Percentiles rank a stretch among this genome's conserved stretches.
These are phyloP conservation scores for Barnettozyma salicaria DNA, from an alignment of 805 yeast genomes.

Conservation along the genomic window DNA sequence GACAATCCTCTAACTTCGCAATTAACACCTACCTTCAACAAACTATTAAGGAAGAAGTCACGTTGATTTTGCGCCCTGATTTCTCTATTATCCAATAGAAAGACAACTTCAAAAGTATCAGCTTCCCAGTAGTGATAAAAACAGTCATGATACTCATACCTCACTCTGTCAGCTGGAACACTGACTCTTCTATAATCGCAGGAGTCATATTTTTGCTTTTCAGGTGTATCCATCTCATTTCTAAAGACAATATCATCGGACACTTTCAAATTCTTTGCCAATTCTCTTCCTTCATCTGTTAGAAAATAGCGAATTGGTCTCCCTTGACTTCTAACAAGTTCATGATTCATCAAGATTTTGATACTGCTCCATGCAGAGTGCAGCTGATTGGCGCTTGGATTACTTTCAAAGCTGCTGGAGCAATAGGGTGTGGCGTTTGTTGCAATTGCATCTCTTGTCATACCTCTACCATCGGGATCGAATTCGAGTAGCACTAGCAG, in stretches of 20 bases:
- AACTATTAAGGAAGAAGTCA: constrained; percentile 56
- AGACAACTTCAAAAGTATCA: constrained; percentile 50
- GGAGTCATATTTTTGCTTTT: constrained; percentile 14
- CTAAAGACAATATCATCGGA: constrained; percentile 37
- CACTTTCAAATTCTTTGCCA: constrained; percentile 52
- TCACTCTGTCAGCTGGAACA: constrained; percentile 6
- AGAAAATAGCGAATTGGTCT: constrained; percentile 55
- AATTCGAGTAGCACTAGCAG: constrained; percentile 48
- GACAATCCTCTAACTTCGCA: constrained; percentile 54
- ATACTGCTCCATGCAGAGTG: constrained; percentile 75
- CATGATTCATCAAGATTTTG: constrained; percentile 56
- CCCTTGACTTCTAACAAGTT: constrained; percentile 49
- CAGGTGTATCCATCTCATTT: constrained; percentile 19
- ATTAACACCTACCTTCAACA: constrained; percentile 42
- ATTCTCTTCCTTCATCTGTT: constrained; percentile 61
- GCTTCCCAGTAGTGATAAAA: constrained; percentile 50
- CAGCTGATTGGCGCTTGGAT: constrained; percentile 54
- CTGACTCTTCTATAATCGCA: constrained; percentile 5
- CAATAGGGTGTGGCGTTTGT: constrained; percentile 49
- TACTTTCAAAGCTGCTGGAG: constrained; percentile 50
- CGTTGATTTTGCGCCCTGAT: constrained; percentile 63
- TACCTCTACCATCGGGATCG: constrained; percentile 48
- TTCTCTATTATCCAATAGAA: constrained; percentile 79
- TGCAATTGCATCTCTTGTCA: constrained; percentile 56
- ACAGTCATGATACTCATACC: constrained; percentile 3